These are phyloP conservation scores for Physcomitrellopsis africana DNA, from an alignment of 225 moss, liverwort and hornwort species.

Conservation along the genomic window DNA sequence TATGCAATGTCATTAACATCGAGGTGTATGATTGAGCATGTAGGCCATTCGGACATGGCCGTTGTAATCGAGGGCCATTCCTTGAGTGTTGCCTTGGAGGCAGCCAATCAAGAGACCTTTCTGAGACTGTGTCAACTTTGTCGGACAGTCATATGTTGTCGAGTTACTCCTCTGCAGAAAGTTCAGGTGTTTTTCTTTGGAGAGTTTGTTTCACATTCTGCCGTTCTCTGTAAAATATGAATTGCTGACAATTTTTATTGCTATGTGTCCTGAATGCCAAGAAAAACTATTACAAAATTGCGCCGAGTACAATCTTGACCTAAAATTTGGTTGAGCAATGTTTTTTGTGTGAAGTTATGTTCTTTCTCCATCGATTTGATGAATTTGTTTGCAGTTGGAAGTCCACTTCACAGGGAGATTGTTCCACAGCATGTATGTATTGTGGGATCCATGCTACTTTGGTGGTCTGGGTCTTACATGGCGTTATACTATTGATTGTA, in stretches of 20 bases:
- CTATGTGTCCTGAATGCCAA: background rate
- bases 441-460: background rate
- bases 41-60: conserved; percentile 75
- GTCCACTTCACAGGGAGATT: background rate
- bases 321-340: background rate
- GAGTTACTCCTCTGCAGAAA: conserved; percentile 88
- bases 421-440: background rate
- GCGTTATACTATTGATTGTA: background rate
- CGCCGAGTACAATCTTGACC: background rate
- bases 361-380: background rate
- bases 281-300: background rate
- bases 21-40: background rate
- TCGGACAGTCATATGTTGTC: conserved; percentile 83
- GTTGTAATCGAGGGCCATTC: conserved; percentile 84
- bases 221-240: background rate
- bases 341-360: background rate
- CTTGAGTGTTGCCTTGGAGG: conserved; percentile 70
- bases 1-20: background rate
- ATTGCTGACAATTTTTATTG: background rate
- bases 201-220: background rate
- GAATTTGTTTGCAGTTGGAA: conserved; percentile 12
- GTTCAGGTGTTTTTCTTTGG: conserved; percentile 57
- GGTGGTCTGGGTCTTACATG: conserved; percentile 11
- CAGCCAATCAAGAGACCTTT: conserved; percentile 57
- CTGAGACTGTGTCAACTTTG: conserved; percentile 85